A percentile compares a stretch with the other conserved stretches of the same genome.
phyloP scores from a whole-genome alignment of 2,329 filamentous ascomycete species.

The Fusarium sp. region DNA sequence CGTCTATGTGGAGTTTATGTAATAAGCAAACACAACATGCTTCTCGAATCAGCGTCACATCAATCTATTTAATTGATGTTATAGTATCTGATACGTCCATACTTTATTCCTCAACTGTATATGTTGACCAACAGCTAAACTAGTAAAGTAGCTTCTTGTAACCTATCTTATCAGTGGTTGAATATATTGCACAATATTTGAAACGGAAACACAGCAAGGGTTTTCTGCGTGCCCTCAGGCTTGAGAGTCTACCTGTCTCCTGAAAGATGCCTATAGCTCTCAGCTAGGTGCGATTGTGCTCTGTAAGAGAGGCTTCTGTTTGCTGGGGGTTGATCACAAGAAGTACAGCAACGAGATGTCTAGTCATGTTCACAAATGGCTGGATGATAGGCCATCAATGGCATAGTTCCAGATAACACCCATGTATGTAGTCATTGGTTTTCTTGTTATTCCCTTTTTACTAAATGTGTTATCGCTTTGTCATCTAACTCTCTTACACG shows the following conservation, averaged over 20 bases:
- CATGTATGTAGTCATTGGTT: not conserved
- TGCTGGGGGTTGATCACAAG: no score
- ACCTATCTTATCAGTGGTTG: no score
- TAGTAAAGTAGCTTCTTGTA: not conserved
- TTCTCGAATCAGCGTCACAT: no score
- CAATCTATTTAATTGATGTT: no score
- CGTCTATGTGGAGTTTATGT: no score
- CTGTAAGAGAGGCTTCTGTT: not conserved
- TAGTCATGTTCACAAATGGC: not conserved
- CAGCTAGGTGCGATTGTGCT: no score
- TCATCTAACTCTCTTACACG: not conserved
- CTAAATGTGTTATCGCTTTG: not conserved
- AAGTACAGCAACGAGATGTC: not conserved
- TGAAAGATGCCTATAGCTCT: not conserved
- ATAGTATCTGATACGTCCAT: no score
- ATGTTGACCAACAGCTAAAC: not conserved
- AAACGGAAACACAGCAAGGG: not conserved
- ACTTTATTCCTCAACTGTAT: not conserved
- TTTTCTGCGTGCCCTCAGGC: not conserved
- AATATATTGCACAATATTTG: not conserved
- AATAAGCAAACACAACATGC: not conserved
- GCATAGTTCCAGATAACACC: no score
- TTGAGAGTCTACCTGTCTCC: not conserved
- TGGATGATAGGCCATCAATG: not conserved
- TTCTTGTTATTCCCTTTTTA: not conserved